A percentile compares a stretch with the other conserved stretches of the same genome.
Conservation (phyloP, 345 rosid species). For the Eucalyptus sp. region DNA sequence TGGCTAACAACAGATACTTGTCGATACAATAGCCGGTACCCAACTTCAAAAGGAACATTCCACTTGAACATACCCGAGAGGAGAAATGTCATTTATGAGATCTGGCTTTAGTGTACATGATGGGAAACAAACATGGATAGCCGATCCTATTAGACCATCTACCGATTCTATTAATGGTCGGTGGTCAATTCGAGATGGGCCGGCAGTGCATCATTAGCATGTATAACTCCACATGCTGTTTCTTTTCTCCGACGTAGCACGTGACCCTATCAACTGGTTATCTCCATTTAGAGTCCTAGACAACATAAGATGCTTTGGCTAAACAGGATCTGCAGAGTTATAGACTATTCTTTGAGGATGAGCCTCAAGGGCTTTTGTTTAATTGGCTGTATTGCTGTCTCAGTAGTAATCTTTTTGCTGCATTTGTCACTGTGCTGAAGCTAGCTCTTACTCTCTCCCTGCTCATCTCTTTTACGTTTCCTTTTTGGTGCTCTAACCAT, state of each 20-base stretch:
- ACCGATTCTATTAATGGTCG: not conserved
- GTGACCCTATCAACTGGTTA: not conserved
- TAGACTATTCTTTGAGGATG: not conserved
- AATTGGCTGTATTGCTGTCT: not conserved
- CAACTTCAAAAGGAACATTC: not conserved
- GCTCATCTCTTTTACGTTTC: not conserved
- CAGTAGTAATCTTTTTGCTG: not conserved
- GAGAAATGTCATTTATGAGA: not conserved
- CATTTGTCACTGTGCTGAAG: not conserved
- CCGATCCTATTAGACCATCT: not conserved
- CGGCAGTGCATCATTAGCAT: not conserved
- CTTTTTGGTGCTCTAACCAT: not conserved
- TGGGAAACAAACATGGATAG: not conserved
- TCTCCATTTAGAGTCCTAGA: not conserved
- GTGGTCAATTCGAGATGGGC: not conserved
- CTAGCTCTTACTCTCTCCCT: not conserved
- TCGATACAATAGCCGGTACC: not conserved
- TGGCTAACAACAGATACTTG: not conserved
- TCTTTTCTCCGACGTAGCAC: not conserved
- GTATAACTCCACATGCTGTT: not conserved
- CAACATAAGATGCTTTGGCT: not conserved
- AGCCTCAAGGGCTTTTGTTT: not conserved
- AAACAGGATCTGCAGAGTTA: not conserved
- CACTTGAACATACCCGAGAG: not conserved
- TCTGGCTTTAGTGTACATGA: not conserved